Evolutionary conservation across 176 grass and related monocot genomes (phyloP).

Genomic region (Guadua angustifolia): DNA sequence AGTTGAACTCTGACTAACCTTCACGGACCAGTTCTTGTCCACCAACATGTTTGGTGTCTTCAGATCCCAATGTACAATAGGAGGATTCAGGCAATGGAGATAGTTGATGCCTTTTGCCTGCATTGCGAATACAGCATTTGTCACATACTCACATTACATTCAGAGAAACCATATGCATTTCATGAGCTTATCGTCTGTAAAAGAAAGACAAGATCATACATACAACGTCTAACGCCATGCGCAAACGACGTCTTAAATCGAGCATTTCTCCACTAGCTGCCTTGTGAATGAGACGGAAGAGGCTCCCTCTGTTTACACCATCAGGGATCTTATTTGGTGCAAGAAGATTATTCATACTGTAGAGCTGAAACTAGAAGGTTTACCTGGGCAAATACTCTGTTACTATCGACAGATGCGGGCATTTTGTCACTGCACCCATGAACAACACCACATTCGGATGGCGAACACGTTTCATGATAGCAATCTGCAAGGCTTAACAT

Average conservation of each 20-base stretch:
- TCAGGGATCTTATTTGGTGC: neutral
- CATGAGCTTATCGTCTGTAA: neutral
- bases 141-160: neutral
- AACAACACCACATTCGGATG: slow-evolving; percentile 94
- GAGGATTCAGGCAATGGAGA: slow-evolving; percentile 95
- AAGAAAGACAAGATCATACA: slow-evolving; percentile 30
- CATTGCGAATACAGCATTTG: slow-evolving; percentile 31
- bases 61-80: slow-evolving; percentile 96
- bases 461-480: slow-evolving; percentile 91
- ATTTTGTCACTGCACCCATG: slow-evolving; percentile 91
- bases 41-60: slow-evolving; percentile 98
- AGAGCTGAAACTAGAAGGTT: neutral
- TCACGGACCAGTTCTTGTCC: slow-evolving; percentile 93
- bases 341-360: neutral
- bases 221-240: slow-evolving; percentile 92
- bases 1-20: slow-evolving; percentile 56
- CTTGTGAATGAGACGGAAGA: slow-evolving; percentile 81
- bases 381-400: slow-evolving; percentile 96
- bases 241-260: slow-evolving; percentile 72
- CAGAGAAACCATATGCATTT: neutral
- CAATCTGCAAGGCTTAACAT: slow-evolving; percentile 53
- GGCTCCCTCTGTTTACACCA: slow-evolving; percentile 75
- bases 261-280: slow-evolving; percentile 72
- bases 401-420: slow-evolving; percentile 81
- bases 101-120: slow-evolving; percentile 97